Evolutionary conservation across 169 alveolate species (phyloP), one percentile per base, ranked within the genome.

Genomic region (Babesia sp.): DNA sequence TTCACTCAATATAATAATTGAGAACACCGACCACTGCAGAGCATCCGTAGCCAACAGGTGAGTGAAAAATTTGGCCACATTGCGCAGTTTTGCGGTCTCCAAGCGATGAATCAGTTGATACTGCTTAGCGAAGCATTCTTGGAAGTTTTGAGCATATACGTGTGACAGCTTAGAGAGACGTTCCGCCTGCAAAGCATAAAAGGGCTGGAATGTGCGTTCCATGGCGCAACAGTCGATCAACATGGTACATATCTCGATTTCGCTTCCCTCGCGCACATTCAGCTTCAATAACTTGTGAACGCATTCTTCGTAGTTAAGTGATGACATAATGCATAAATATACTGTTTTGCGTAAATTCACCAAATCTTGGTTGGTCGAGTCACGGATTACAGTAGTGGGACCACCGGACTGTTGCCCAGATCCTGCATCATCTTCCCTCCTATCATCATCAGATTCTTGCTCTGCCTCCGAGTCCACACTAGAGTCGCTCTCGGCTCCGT

Each of bases 221-320:
- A 97, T 97, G 77, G 98, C 96, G 70, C 99, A 97, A 76, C 99
- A 96, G 84, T 98, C 99, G 31, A 96, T 87, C 51, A 98, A 90
- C 99, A 98, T 97, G 50, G 93, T 93, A 51, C 98, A 96, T 45
- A 97, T 94, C 83, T 97, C 98, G 41, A 78, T 82, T 86, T 96
- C 98, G 61, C 92, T 92, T 3, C 99, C 98, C 70, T 87, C 95
- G 46, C 93, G 84, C 5, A 97, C 93, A 85, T 96, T 94, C 80
- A 97, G 90, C 83, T 97, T 98, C 64, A 98, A 82, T 46, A 98
- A 86, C 87, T 98, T 98, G 91, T 97, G 99, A 9, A 95, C 96
- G 73, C 99, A 96, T 84, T 98, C 99, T 85, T 98, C 99, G 81
- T 90, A 97, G 80, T 97, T 98, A 37, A 97, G 94, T 20, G 98